Percentiles rank a stretch among this genome's conserved stretches.
Evolutionary conservation across 2,329 filamentous ascomycete genomes (phyloP).

Genomic region (Aspergillus sp.): DNA sequence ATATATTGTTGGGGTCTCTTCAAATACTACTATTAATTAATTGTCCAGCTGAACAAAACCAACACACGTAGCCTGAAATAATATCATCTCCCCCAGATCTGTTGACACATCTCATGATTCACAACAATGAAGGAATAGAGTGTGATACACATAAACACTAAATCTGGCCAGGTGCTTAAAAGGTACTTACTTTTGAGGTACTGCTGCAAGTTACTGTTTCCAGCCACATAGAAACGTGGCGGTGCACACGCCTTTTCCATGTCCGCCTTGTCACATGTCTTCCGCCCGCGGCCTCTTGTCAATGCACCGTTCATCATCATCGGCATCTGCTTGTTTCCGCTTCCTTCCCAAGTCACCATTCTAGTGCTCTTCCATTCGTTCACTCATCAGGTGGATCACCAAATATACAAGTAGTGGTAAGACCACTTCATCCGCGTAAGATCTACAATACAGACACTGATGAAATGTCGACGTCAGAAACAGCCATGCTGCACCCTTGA

Average conservation of each 20-base stretch:
- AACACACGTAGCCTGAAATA: neutral
- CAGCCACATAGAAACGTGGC: slow-evolving; percentile 13
- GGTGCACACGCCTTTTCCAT: slow-evolving; percentile 3
- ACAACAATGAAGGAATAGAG: no score
- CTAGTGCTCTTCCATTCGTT: neutral
- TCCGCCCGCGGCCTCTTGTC: neutral
- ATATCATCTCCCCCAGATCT: no score
- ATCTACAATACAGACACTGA: neutral
- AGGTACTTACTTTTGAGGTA: neutral
- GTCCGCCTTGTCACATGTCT: slow-evolving; percentile 12
- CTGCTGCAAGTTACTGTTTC: neutral
- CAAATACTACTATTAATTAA: neutral
- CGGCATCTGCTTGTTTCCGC: neutral
- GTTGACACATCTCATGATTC: no score
- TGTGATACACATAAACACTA: no score
- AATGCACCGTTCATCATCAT: neutral
- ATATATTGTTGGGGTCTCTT: neutral
- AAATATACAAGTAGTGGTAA: neutral
- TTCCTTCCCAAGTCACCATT: neutral
- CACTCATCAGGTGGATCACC: neutral
- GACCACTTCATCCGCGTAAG: neutral
- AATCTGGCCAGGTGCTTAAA: no score
- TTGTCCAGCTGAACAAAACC: neutral
- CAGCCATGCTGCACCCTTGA: slow-evolving; percentile 3
- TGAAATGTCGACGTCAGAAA: neutral